Evolutionary conservation across 768 basidiomycete genomes (phyloP).

Genomic region (Grammothele lineata): DNA sequence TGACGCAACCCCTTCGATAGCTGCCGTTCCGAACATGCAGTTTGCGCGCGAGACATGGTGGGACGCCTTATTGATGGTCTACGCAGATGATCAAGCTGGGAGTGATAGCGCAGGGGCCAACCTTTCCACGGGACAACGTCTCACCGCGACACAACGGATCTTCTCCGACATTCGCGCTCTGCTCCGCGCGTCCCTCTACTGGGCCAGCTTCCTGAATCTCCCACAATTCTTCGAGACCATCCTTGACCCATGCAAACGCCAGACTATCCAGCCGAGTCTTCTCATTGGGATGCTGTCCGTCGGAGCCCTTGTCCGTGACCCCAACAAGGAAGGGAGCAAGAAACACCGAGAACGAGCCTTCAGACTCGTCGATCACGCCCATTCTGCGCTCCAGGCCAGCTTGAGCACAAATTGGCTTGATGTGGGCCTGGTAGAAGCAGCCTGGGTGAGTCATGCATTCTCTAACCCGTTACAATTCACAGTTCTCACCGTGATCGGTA

Average conservation of each 20-base stretch:
- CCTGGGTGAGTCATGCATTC: slow-evolving; percentile 45
- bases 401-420: slow-evolving; percentile 68
- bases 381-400: slow-evolving; percentile 65
- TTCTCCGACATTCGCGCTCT: slow-evolving; percentile 56
- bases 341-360: slow-evolving; percentile 53
- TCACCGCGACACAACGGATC: slow-evolving; percentile 39
- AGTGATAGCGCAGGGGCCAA: not conserved
- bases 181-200: slow-evolving; percentile 59
- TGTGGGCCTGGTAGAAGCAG: slow-evolving; percentile 66
- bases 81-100: slow-evolving; percentile 23
- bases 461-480: too few species aligned
- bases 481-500: too few species aligned
- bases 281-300: slow-evolving; percentile 60
- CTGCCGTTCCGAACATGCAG: slow-evolving; percentile 52
- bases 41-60: slow-evolving; percentile 76
- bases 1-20: slow-evolving; percentile 4
- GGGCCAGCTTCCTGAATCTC: slow-evolving; percentile 70
- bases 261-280: slow-evolving; percentile 61
- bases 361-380: slow-evolving; percentile 62
- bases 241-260: slow-evolving; percentile 46
- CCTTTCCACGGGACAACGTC: slow-evolving; percentile 32
- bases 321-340: slow-evolving; percentile 43
- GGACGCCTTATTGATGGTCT: slow-evolving; percentile 60
- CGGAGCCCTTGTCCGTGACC: slow-evolving; percentile 63
- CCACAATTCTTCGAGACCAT: slow-evolving; percentile 61